Evolutionary conservation across 1,284 basidiomycete genomes (phyloP).

Genomic region (Cerioporus squamosus): DNA sequence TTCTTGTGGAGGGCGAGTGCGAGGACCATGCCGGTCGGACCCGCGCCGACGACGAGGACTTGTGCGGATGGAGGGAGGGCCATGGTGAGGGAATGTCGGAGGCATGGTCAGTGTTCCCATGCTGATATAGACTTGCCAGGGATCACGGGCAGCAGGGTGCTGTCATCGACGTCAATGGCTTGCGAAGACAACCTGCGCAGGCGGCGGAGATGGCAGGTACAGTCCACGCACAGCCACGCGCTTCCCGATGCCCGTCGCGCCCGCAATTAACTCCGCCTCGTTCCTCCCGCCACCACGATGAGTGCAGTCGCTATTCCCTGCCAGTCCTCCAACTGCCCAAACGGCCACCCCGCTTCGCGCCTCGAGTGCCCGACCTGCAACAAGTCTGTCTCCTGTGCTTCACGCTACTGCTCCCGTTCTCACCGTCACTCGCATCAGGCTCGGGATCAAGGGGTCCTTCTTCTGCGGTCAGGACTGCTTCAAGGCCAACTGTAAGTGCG

Average conservation of each 20-base stretch:
- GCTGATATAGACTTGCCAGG: neutral
- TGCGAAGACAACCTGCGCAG: neutral
- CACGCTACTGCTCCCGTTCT: slow-evolving; percentile 7
- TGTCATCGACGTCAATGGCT: neutral
- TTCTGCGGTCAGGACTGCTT: slow-evolving; percentile 89
- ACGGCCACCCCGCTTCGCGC: slow-evolving; percentile 75
- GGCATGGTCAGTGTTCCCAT: neutral
- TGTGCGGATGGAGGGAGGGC: slow-evolving; percentile 35
- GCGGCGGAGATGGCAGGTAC: neutral
- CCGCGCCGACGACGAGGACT: slow-evolving; percentile 53
- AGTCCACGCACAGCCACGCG: slow-evolving; percentile 5
- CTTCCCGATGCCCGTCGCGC: neutral
- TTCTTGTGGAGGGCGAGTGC: slow-evolving; percentile 49
- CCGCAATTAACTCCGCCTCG: neutral
- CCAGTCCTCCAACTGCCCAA: slow-evolving; percentile 72
- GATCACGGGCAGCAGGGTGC: neutral
- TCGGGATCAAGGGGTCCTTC: slow-evolving; percentile 81
- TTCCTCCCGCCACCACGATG: slow-evolving; percentile 25
- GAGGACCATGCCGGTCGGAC: slow-evolving; percentile 48
- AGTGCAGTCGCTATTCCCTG: slow-evolving; percentile 48
- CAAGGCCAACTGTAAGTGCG: slow-evolving; percentile 75
- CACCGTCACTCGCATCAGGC: slow-evolving; percentile 44
- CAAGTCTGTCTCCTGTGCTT: slow-evolving; percentile 55
- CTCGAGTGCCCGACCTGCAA: slow-evolving; percentile 84
- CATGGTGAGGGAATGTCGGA: slow-evolving; percentile 21